phyloP scores from a whole-genome alignment of 805 yeast genomes.

The Cyberlindnera amylophila region DNA sequence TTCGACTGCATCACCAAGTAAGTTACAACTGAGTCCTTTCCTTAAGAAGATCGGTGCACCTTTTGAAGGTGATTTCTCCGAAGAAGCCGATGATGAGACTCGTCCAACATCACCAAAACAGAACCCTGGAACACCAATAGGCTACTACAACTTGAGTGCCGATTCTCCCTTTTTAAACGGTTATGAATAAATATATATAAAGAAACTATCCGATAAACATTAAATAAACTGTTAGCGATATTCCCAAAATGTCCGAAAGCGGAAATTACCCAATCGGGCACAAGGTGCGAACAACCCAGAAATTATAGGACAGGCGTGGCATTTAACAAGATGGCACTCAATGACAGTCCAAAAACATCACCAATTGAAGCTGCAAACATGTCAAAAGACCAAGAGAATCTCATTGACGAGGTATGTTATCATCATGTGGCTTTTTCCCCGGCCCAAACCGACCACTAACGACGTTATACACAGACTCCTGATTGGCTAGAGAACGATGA shows the following conservation, averaged over 20 bases:
- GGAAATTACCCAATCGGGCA: too few relatives aligned
- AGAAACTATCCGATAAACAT: too few relatives aligned
- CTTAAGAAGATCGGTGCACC: slow-evolving; percentile 17
- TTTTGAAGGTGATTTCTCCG: slow-evolving; percentile 10
- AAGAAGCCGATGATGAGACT: background rate
- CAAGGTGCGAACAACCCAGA: too few relatives aligned
- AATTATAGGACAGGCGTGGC: too few relatives aligned
- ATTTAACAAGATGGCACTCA: too few relatives aligned
- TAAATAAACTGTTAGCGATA: slow-evolving; percentile 3
- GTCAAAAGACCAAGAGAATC: slow-evolving; percentile 7
- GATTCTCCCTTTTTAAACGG: slow-evolving; percentile 20
- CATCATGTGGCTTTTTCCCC: background rate
- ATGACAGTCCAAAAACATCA: background rate
- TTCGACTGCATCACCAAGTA: background rate
- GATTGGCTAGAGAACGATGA: slow-evolving; percentile 26
- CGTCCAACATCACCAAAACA: background rate
- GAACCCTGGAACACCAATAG: slow-evolving; percentile 5
- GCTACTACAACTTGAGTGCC: slow-evolving; percentile 18
- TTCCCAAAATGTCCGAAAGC: background rate
- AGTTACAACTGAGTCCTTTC: slow-evolving; percentile 9
- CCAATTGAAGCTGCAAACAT: too few relatives aligned
- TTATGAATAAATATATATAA: slow-evolving; percentile 4
- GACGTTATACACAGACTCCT: slow-evolving; percentile 3
- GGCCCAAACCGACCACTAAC: background rate
- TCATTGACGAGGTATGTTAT: slow-evolving; percentile 13